Evolutionary conservation across 2,329 filamentous ascomycete genomes (phyloP), one percentile per base, ranked within the genome.

Genomic region (Pseudocercospora ulei): DNA sequence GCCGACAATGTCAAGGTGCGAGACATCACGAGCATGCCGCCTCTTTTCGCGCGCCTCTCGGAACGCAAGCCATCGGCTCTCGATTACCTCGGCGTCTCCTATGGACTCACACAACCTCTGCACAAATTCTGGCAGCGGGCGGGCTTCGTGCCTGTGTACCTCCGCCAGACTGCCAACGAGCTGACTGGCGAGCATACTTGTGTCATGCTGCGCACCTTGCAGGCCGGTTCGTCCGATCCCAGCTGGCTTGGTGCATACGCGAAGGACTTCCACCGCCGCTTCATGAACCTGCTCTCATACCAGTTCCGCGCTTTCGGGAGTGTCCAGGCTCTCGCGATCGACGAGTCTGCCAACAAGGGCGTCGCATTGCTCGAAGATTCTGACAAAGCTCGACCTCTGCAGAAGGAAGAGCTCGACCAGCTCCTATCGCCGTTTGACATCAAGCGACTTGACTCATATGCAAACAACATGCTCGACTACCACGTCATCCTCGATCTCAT

Each of bases 61-160:
- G 86, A 98, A 63, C 77, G 83, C 48, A 78, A 77, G 41, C 80
- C 90, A 0, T 79, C 83, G 28, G 67, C 67, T 4, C 75, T 98
- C 4, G 90, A 98, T 63, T 98, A 96, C 56, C 64, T 98, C 9
- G 90, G 92, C 57, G 92, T 98, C 34, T 93, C 84, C 56, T 98
- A 93, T 59, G 92, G 90, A 37, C 69, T 98, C 40, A 98, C 90
- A 0, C 71, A 78, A 24, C 72, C 76, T 8, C 75, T 98, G 8
- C 90, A 94, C 66, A 92, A 84, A 57, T 98, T 98, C 70, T 98
- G 90, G 90, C 94, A 95, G 65, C 80, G 82, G 22, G 76, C 81
- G 9, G 70, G 71, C 1, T 98, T 95, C 60, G 76, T 78, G 2
- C 90, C 90, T 0, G 84, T 98, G 0, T 98, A 98, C 56, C 72